Evolutionary conservation across 805 yeast species (phyloP).

Genomic region (Ogataea nitratoaversa): DNA sequence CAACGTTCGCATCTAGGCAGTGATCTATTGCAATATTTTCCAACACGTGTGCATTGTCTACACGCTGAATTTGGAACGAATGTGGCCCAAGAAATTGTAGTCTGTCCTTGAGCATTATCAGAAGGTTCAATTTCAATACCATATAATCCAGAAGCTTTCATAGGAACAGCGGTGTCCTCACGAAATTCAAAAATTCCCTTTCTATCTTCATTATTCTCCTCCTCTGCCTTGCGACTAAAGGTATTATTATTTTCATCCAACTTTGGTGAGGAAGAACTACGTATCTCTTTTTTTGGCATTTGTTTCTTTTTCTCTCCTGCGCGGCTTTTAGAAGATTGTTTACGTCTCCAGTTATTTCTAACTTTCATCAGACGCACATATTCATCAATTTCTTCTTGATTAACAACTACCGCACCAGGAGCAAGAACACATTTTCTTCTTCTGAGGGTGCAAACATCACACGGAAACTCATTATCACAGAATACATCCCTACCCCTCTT

Average conservation of each 20-base stretch:
- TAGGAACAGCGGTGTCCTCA: background rate
- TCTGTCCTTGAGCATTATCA: too few relatives aligned
- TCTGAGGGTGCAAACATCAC: conserved; percentile 7
- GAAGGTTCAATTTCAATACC: too few relatives aligned
- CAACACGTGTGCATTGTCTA: background rate
- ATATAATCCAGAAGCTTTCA: too few relatives aligned
- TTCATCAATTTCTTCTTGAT: conserved; percentile 1
- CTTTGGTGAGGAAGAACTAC: background rate
- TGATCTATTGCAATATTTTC: background rate
- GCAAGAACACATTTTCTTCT: conserved; percentile 2
- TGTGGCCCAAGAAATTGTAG: too few relatives aligned
- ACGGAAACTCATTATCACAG: conserved; percentile 9
- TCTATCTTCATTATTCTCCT: background rate
- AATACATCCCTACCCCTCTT: conserved; percentile 3
- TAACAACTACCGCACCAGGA: background rate
- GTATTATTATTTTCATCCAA: background rate
- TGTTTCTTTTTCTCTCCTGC: background rate
- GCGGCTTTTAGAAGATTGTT: background rate
- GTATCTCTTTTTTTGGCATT: background rate
- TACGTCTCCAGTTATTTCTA: background rate
- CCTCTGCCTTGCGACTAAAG: background rate
- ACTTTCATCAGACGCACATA: background rate
- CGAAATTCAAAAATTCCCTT: background rate
- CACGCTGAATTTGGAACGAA: too few relatives aligned
- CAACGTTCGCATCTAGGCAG: background rate